phyloP scores from a whole-genome alignment of 225 moss, liverwort and hornwort genomes.

The Marchantia paleacea region DNA sequence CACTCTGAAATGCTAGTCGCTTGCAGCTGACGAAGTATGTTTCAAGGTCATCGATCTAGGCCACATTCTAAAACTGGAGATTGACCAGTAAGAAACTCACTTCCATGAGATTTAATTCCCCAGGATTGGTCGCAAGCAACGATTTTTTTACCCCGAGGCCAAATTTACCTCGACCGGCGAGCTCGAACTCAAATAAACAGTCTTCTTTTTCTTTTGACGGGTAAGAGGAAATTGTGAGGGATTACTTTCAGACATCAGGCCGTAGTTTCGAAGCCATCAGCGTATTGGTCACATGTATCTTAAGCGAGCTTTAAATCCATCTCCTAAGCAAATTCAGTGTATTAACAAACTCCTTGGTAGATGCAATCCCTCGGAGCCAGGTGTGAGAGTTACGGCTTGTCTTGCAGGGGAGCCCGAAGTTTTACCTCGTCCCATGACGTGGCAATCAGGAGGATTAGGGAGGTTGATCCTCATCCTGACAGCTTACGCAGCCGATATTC shows the following conservation, averaged over 20 bases:
- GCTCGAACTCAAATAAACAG: slow-evolving; percentile 32
- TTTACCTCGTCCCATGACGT: not conserved
- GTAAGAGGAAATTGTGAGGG: not conserved
- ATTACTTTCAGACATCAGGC: not conserved
- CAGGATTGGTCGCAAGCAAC: slow-evolving; percentile 62
- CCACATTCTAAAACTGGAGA: too few relatives aligned
- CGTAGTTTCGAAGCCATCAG: not conserved
- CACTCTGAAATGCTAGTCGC: too few relatives aligned
- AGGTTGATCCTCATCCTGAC: slow-evolving; percentile 29
- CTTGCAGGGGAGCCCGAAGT: not conserved
- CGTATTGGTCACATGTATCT: not conserved
- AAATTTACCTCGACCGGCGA: slow-evolving; percentile 12
- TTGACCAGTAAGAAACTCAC: not conserved
- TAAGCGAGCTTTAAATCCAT: too few relatives aligned
- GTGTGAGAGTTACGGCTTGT: not conserved
- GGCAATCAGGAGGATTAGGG: not conserved
- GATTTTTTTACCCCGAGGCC: slow-evolving; percentile 69
- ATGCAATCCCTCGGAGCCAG: not conserved
- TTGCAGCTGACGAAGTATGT: not conserved
- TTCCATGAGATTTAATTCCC: not conserved
- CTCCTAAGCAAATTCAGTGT: too few relatives aligned
- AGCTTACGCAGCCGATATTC: slow-evolving; percentile 37
- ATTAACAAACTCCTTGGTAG: too few relatives aligned
- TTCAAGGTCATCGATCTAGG: too few relatives aligned
- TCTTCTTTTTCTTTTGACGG: not conserved